Conservation (phyloP, 108 stramenopile genomes). For the Nitzschia inconspicua region DNA sequence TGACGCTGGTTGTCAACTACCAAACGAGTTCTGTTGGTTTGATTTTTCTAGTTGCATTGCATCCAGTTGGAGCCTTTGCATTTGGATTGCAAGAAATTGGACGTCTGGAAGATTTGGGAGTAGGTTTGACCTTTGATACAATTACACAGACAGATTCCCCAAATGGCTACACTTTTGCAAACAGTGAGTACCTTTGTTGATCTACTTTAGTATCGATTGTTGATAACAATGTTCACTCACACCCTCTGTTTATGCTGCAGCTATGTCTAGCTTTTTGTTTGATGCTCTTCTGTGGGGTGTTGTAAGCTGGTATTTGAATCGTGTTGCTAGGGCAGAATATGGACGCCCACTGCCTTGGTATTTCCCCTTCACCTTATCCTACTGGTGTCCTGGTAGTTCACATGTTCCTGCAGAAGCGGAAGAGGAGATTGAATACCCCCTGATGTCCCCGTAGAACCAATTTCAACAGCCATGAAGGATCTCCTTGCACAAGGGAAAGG, state of each 20-base stretch:
- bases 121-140: slow-evolving; percentile 51
- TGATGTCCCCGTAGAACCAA: slow-evolving; percentile 50
- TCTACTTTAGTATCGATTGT: too few species aligned
- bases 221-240: background rate
- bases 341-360: slow-evolving; percentile 79
- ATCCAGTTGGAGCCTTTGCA: slow-evolving; percentile 75
- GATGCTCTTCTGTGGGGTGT: slow-evolving; percentile 82
- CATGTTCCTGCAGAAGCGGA: background rate
- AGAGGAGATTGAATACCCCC: slow-evolving; percentile 17
- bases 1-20: slow-evolving; percentile 49
- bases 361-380: slow-evolving; percentile 73
- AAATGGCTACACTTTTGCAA: slow-evolving; percentile 61
- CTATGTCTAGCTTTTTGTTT: slow-evolving; percentile 60
- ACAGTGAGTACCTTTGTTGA: too few species aligned
- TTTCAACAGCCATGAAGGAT: slow-evolving; percentile 45
- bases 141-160: slow-evolving; percentile 46
- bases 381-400: slow-evolving; percentile 57
- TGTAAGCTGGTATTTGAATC: slow-evolving; percentile 86
- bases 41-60: slow-evolving; percentile 52
- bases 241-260: too few species aligned
- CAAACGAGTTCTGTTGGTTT: slow-evolving; percentile 31
- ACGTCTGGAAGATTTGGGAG: slow-evolving; percentile 64
- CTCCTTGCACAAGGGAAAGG: slow-evolving; percentile 42
- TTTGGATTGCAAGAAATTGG: slow-evolving; percentile 79
- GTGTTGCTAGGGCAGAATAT: slow-evolving; percentile 73